Evolutionary conservation across 208 protist genomes (phyloP), one percentile per base, ranked within the genome.

Genomic region (Trypanosoma scelopori): DNA sequence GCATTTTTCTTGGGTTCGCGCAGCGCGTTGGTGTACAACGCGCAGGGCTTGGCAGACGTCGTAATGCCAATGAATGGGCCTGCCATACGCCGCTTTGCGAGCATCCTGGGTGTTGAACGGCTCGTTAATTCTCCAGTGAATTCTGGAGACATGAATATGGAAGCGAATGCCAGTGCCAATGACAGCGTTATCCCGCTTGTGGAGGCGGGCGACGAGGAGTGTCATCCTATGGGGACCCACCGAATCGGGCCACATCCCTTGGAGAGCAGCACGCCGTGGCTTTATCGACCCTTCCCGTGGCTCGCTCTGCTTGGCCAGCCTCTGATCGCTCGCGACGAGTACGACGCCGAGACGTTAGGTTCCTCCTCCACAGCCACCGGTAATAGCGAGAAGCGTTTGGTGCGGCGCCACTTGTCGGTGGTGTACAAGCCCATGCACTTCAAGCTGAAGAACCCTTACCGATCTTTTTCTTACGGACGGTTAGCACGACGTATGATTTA

Each of bases 261-360:
- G 12, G 16, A 18, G 16, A 45, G 11, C 45, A 59, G 49, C 39
- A 59, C 37, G 3, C 66, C 55, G 15, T 23, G 66, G 22, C 39
- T 72, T 9, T 72, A 72, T 51, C 55, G 22, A 6, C 66, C 56
- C 3, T 47, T 82, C 15, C 71, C 75, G 1, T 64, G 67, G 52
- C 48, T 91, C 5, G 51, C 71, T 20, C 63, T 92, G 18, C 52
- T 88, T n/a, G 79, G 71, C 0, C 25, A 50, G 1, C 85, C 76
- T n/a, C 52, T 88, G 39, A 37, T 82, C 37, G 60, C 50, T 37
- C 76, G 57, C 5, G 66, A 78, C 11, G 79, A 88, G 51, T 55
- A 71, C 27, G 63, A 65, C 27, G n/a, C 65, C 0, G 63, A 71
- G 2, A 41, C 39, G 15, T 48, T 61, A 37, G 46, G 63, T 32